phyloP scores from a whole-genome alignment of 345 rosid genomes.

The Syzygium grande region DNA sequence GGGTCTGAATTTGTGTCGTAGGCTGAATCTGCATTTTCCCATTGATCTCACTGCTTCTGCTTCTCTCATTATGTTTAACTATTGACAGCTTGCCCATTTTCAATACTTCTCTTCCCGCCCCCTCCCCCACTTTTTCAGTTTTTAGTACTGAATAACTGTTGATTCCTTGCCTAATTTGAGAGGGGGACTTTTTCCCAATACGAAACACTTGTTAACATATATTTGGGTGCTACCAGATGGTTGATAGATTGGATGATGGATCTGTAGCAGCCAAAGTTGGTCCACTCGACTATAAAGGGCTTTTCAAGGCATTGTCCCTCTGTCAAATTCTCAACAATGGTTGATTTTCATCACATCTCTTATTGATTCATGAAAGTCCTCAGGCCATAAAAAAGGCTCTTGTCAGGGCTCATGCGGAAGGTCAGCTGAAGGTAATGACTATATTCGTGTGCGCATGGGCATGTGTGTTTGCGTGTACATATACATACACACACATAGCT shows the following conservation, averaged over 20 bases:
- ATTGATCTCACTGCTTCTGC: background rate
- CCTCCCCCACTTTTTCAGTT: background rate
- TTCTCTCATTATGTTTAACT: background rate
- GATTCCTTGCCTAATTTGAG: background rate
- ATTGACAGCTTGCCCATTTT: background rate
- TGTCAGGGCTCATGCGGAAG: slow-evolving; percentile 93
- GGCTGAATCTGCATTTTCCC: background rate
- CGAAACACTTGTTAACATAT: background rate
- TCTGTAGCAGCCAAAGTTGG: slow-evolving; percentile 60
- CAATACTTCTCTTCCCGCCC: background rate
- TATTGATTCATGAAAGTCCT: slow-evolving; percentile 12
- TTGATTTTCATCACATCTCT: slow-evolving; percentile 1
- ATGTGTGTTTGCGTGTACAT: too few species aligned
- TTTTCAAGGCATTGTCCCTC: slow-evolving; percentile 59
- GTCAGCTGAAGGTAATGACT: slow-evolving; percentile 74
- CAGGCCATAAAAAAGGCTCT: slow-evolving; percentile 96
- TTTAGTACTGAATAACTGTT: too few species aligned
- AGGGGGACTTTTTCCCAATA: background rate
- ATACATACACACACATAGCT: too few species aligned
- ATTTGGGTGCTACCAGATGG: slow-evolving; percentile 52
- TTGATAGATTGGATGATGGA: slow-evolving; percentile 86
- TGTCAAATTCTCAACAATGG: background rate
- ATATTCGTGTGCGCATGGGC: background rate
- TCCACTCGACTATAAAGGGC: slow-evolving; percentile 70
- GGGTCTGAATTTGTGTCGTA: background rate